These are phyloP conservation scores for Lumnitzera littorea DNA, from an alignment of 345 rosid species.

Conservation along the genomic window DNA sequence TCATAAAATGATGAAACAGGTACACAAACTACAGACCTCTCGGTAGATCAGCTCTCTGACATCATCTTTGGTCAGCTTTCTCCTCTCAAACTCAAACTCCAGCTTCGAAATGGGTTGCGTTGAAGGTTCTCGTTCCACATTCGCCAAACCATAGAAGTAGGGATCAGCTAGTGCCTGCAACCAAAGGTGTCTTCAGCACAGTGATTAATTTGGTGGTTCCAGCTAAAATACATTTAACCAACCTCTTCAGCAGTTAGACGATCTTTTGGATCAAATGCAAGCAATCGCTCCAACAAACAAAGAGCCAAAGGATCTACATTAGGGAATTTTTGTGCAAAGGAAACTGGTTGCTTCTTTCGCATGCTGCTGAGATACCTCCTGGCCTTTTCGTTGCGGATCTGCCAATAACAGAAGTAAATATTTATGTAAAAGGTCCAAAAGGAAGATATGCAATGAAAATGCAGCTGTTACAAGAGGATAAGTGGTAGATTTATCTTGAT, in stretches of 20 bases:
- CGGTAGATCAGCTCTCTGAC: constrained; percentile 94
- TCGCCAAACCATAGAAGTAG: constrained; percentile 76
- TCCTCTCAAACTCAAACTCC: constrained; percentile 99
- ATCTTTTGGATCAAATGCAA: constrained; percentile 98
- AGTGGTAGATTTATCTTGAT: too few relatives aligned
- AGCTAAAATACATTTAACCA: constrained; percentile 2
- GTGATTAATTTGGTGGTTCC: constrained; percentile 5
- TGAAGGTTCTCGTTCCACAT: constrained; percentile 83
- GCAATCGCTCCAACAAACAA: constrained; percentile 57
- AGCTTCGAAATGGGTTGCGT: constrained; percentile 89
- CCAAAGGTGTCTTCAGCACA: constrained; percentile 5
- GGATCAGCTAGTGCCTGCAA: constrained; percentile 90
- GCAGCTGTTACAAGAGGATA: neutral
- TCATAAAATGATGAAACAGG: constrained; percentile 10
- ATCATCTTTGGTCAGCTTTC: constrained; percentile 85
- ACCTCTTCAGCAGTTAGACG: constrained; percentile 93
- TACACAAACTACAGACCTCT: constrained; percentile 48
- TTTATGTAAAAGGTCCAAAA: neutral
- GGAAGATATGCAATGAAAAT: neutral
- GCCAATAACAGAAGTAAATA: constrained; percentile 16
- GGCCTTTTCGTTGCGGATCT: constrained; percentile 98
- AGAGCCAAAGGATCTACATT: constrained; percentile 78
- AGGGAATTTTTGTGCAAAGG: constrained; percentile 78
- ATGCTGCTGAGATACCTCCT: constrained; percentile 92
- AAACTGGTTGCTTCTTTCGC: constrained; percentile 81